These are phyloP conservation scores for Acacia acuminata DNA, from an alignment of 306 rosid genomes.

Conservation along the genomic window DNA sequence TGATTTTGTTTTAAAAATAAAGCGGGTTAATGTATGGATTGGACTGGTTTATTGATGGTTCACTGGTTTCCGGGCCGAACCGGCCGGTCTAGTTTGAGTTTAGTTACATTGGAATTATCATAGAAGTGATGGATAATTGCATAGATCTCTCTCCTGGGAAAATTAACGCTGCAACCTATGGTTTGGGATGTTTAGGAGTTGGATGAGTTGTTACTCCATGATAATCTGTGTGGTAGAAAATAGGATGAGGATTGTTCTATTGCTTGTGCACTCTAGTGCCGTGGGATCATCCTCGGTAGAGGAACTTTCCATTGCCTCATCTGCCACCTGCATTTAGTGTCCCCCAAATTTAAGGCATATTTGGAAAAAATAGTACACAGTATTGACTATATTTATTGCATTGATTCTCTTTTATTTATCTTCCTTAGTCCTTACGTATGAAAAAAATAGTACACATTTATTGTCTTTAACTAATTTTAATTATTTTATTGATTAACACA, in stretches of 20 bases:
- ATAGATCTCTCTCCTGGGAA: constrained; percentile 28
- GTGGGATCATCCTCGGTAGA: constrained; percentile 37
- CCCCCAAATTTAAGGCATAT: not conserved
- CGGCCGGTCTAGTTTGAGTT: too few species aligned
- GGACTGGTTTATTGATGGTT: too few species aligned
- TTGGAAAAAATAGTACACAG: too few species aligned
- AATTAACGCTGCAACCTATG: constrained; percentile 39
- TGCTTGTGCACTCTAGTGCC: constrained; percentile 33
- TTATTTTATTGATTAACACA: too few species aligned
- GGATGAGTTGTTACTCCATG: constrained; percentile 96
- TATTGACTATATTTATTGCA: too few species aligned
- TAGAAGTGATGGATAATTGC: constrained; percentile 42
- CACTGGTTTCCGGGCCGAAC: too few species aligned
- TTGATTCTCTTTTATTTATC: too few species aligned
- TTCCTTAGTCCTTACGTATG: too few species aligned
- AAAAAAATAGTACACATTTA: too few species aligned
- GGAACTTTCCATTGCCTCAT: constrained; percentile 35
- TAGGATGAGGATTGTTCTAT: constrained; percentile 41
- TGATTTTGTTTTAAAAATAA: too few species aligned
- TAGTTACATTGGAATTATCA: not conserved
- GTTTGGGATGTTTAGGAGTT: constrained; percentile 82
- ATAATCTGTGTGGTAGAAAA: constrained; percentile 79
- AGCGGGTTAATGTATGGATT: too few species aligned
- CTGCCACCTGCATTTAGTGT: constrained; percentile 56
- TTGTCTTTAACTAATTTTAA: too few species aligned